These are phyloP conservation scores for Mycosphaerella sp. DNA, from an alignment of 2,329 filamentous ascomycete species.

Conservation along the genomic window DNA sequence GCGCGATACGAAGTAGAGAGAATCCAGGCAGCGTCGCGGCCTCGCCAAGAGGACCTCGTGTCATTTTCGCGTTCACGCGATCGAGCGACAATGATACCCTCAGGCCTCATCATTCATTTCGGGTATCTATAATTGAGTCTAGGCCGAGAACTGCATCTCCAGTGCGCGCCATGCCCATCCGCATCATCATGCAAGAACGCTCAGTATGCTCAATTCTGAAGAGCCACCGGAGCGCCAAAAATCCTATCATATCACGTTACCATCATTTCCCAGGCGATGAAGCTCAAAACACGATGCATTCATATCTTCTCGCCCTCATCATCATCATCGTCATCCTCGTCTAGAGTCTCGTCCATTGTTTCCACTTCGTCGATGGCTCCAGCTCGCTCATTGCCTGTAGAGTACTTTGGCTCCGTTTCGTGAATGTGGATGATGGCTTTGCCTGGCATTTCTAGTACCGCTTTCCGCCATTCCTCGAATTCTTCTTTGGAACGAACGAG, in stretches of 20 bases:
- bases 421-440: conserved; percentile 84
- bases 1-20: too few species aligned
- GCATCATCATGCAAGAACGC: not conserved
- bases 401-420: conserved; percentile 56
- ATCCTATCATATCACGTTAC: not conserved
- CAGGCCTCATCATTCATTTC: not conserved
- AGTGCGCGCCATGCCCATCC: not conserved
- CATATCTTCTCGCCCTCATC: conserved; percentile 12
- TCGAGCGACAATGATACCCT: not conserved
- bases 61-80: conserved; percentile 2
- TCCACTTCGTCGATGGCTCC: conserved; percentile 86
- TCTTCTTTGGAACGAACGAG: conserved; percentile 76
- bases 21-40: not conserved
- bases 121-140: not conserved
- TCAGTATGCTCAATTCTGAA: not conserved
- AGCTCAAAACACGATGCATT: not conserved
- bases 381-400: conserved; percentile 53
- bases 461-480: conserved; percentile 73
- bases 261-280: not conserved
- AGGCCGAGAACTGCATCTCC: not conserved
- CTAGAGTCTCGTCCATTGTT: conserved; percentile 61
- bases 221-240: not conserved
- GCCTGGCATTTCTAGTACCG: conserved; percentile 47
- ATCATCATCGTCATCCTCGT: conserved; percentile 20
- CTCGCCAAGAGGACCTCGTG: conserved; percentile 2